Evolutionary conservation across 1,139 yeast species (phyloP), one percentile per base, ranked within the genome.

Genomic region (Zygosaccharomyces pseudobailii): DNA sequence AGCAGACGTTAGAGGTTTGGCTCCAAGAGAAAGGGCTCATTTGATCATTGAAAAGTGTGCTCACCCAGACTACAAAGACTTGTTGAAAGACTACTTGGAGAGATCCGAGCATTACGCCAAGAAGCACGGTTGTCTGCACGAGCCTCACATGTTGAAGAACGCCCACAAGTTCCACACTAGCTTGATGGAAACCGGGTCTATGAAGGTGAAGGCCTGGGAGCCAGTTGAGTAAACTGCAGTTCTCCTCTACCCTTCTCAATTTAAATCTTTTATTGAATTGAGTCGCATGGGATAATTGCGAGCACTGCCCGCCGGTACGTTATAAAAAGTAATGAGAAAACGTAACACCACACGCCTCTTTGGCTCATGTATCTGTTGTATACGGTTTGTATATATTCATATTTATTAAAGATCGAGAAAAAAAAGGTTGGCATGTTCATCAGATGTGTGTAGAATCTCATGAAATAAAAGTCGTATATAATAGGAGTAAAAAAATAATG

Each of bases 121-220:
- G 45, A 86, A 87, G 79, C 78, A 76, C 67, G 84, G 84, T 71
- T 73, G 87, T 43, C 73, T 90, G 63, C 98, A 92, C 67, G 96
- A 92, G 72, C 98, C 98, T 49, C 98, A 92, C 64, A 80, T 84
- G 64, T 78, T 92, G 71, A 76, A 75, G 61, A 94, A 89, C 68
- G 97, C 94, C 9, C 87, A 90, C 76, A 88, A 88, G 77, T 85
- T 92, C 90, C 97, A 92, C 71, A 70, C 80, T 58, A 90, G 90
- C 74, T 77, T 87, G 65, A 87, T 84, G 65, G 89, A 87, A 62
- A 87, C 88, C 63, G 97, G 98, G 55, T 89, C 97, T 56, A 92
- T 92, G 98, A 87, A 89, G 70, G 78, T 89, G 57, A 83, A 82
- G 50, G 76, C 81, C 41, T 89, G 97, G 97, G 90, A 86, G 61